Percentiles rank a stretch among this genome's conserved stretches.
phyloP scores from a whole-genome alignment of 306 rosid species.

The Ormosia emarginata region DNA sequence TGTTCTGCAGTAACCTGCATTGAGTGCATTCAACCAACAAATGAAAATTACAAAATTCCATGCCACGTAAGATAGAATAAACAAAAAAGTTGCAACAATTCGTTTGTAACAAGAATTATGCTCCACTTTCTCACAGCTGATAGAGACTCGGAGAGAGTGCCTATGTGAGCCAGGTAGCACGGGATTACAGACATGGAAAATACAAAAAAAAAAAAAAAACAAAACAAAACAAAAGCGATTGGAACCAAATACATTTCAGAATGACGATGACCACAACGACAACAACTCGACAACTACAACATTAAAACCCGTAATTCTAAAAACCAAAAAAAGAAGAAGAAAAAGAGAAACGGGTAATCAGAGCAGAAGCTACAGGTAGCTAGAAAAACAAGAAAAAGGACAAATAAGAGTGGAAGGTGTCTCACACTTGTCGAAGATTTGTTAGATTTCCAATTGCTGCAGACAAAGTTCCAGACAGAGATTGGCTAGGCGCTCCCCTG shows the following conservation, averaged over 20 bases:
- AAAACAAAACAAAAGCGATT: not conserved
- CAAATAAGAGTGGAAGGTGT: not conserved
- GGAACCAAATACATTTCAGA: not conserved
- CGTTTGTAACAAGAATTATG: not conserved
- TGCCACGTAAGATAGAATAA: not conserved
- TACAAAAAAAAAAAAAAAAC: not conserved
- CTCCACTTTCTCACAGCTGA: not conserved
- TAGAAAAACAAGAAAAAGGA: not conserved
- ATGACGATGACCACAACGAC: not conserved
- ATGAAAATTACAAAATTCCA: not conserved
- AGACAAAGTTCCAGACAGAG: slow-evolving; percentile 81
- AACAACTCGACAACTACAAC: not conserved
- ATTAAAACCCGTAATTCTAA: not conserved
- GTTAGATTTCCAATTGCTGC: slow-evolving; percentile 73
- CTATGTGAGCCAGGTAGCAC: not conserved
- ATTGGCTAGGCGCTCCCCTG: slow-evolving; percentile 97
- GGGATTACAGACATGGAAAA: not conserved
- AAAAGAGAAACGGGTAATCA: not conserved
- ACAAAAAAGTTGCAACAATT: not conserved
- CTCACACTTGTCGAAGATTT: slow-evolving; percentile 90
- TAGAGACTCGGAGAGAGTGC: slow-evolving; percentile 8
- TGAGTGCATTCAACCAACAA: slow-evolving; percentile 30
- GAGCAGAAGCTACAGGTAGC: not conserved
- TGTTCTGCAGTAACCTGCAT: slow-evolving; percentile 78
- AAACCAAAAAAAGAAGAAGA: not conserved